Evolutionary conservation across 2,329 filamentous ascomycete genomes (phyloP), one percentile per base, ranked within the genome.

Genomic region (Colletotrichum sp.): DNA sequence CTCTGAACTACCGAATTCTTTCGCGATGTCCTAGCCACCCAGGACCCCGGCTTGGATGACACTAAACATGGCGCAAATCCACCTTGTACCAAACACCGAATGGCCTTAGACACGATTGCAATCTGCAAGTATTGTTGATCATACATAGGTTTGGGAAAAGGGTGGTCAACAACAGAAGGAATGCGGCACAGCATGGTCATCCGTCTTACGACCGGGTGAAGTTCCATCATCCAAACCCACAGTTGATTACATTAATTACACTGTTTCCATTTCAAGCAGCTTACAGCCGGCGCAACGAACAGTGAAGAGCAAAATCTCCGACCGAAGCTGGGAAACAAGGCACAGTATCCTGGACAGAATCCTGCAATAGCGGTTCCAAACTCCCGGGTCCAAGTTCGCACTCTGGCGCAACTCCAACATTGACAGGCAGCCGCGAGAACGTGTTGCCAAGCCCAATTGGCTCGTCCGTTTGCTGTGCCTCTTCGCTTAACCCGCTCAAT

Each of bases 331-430:
- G 36, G 69, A 70, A 63, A 69, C 73, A 49, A 21, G 60, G 57
- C 62, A 26, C 15, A 34, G 24, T 26, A 75, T 72, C 39, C 69
- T 39, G 39, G 62, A 57, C 55, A 18, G 28, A 49, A 67, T 68
- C 30, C 72, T 75, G 55, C 69, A 75, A 67, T 52, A 75, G 62
- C 69, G 69, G 72, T 75, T 39, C 72, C 72, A 28, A 63, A 49
- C 63, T 72, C 52, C 44, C 69, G 72, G 72, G 63, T 72, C 69
- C 18, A 39, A 36, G 12, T 60, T 55, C 65, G 39, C 69, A 72
- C 63, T 32, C 69, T 55, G 52, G 69, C 16, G 16, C 57, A 63
- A 49, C 24, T 55, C 66, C 30, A 57, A 68, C 26, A 26, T 52
- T 66, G 64, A 30, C 39, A 52, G 39, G 64, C 39, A 52, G 62